Evolutionary conservation across 192 early-diverging fungal genomes (phyloP), one percentile per base, ranked within the genome.

Genomic region (Coemansia pectinata): DNA sequence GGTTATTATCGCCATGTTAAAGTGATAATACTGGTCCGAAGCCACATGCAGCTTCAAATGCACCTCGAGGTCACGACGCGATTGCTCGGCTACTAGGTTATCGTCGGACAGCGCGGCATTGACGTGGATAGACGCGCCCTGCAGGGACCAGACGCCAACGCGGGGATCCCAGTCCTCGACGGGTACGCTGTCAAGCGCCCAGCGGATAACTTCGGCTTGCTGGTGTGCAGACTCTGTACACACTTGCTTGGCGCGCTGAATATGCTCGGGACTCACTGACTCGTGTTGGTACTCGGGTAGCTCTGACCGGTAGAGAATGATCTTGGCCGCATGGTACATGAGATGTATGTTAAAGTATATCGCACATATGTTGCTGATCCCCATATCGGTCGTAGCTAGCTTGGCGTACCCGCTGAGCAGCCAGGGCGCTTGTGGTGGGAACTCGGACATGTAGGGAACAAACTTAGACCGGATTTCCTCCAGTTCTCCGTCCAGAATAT

Each of bases 1-100:
- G 2, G 82, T 84, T 19, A 84, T 78, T 4, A 84, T 79, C 21
- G 76, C 77, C 82, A 84, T 84, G 68, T 84, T 84, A 60, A 79
- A 84, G 63, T 84, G 77, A 64, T 84, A 84, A 65, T 76, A 79
- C 71, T 84, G 70, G 67, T 79, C 82, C 15, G 82, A 72, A 14
- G 73, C 74, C 21, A 84, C 77, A 40, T 84, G 82, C 40, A 84
- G 67, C 45, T 73, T 79, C 45, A 84, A 50, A 33, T 84, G 82
- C 2, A 77, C 74, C 44, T 84, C 82, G 5, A 84, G 71, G 39
- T 84, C 82, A 27, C 68, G 63, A 42, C 77, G 77, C n/a, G 77
- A 76, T 64, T 76, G 82, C 69, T 78, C 82, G 8, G 77, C 77
- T 0, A 76, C 29, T 0, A 44, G 39, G 65, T 68, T 73, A 44